These are phyloP conservation scores for Cryptosporidium sp. DNA, from an alignment of 169 alveolate species.

Conservation along the genomic window DNA sequence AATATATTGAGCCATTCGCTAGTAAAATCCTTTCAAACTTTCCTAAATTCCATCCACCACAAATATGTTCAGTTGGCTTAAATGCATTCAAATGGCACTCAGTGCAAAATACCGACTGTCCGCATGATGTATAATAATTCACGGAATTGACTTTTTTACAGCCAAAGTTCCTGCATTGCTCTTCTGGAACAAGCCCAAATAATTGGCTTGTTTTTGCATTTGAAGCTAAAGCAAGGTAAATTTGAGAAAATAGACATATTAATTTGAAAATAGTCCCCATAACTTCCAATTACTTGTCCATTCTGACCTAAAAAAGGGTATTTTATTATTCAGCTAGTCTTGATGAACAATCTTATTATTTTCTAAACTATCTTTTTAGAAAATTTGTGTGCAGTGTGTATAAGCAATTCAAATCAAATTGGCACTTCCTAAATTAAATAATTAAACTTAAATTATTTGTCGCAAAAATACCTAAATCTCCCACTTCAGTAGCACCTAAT, in stretches of 20 bases:
- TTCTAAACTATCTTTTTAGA: neutral
- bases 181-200: conserved; percentile 35
- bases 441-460: neutral
- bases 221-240: conserved; percentile 15
- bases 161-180: conserved; percentile 41
- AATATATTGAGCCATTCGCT: conserved; percentile 25
- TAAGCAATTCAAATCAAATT: neutral
- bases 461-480: neutral
- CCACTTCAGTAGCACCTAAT: neutral
- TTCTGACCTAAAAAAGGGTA: neutral
- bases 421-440: neutral
- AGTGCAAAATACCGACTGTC: conserved; percentile 15
- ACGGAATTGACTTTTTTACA: neutral
- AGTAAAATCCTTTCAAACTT: conserved; percentile 3
- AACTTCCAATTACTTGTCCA: neutral
- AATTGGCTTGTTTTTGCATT: conserved; percentile 8
- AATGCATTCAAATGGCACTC: conserved; percentile 16
- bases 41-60: conserved; percentile 31
- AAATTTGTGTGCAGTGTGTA: conserved; percentile 19
- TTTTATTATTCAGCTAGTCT: neutral
- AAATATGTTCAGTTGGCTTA: neutral
- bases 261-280: neutral
- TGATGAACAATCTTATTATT: neutral
- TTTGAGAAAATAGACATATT: neutral
- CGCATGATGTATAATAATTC: conserved; percentile 52